Percentiles rank a stretch among this genome's conserved stretches.
phyloP scores from a whole-genome alignment of 2,329 filamentous ascomycete genomes.

The Paecilomyces variotii region DNA sequence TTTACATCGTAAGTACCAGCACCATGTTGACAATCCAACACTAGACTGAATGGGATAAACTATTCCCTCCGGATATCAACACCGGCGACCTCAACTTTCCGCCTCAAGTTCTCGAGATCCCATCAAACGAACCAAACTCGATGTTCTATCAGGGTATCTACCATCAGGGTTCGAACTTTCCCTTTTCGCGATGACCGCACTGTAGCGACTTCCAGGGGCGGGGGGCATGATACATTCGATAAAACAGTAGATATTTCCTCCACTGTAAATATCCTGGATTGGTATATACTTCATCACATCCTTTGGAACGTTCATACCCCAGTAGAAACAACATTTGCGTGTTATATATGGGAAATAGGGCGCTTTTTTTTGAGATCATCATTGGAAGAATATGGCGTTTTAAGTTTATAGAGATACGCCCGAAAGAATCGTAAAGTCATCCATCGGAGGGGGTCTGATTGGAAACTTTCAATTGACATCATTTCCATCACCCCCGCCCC shows the following conservation, averaged over 20 bases:
- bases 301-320: no score
- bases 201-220: not conserved
- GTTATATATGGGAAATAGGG: no score
- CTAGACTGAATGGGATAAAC: slow-evolving; percentile 27
- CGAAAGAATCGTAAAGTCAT: no score
- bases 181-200: not conserved
- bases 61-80: slow-evolving; percentile 39
- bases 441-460: no score
- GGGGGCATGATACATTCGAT: not conserved
- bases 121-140: slow-evolving; percentile 9
- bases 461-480: no score
- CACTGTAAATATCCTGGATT: not conserved
- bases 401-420: no score
- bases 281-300: no score
- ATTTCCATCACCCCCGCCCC: no score
- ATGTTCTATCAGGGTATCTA: slow-evolving; percentile 34
- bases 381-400: no score
- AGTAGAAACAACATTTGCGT: no score
- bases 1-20: not conserved
- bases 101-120: slow-evolving; percentile 7
- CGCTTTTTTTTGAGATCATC: no score
- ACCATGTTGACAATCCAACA: not conserved
- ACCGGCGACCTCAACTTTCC: slow-evolving; percentile 48
- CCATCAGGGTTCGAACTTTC: slow-evolving; percentile 22
- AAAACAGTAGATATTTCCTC: not conserved